phyloP scores from a whole-genome alignment of 1,284 basidiomycete species.

The Mycena citricolor region DNA sequence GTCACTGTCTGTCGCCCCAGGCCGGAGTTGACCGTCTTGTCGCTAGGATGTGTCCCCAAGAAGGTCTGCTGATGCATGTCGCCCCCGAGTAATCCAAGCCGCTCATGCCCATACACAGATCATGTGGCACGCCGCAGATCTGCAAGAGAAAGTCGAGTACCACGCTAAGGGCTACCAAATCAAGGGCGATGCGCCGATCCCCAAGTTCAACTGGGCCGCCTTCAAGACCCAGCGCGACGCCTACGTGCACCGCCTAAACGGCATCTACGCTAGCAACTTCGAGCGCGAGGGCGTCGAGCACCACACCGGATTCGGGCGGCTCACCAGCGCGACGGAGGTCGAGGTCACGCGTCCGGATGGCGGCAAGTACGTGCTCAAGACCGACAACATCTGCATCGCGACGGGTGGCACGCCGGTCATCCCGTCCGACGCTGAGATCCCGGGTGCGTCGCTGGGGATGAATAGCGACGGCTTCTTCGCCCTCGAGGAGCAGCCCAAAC shows the following conservation, averaged over 20 bases:
- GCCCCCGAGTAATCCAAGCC: conserved; percentile 10
- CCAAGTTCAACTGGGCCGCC: conserved; percentile 84
- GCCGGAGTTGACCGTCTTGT: conserved; percentile 12
- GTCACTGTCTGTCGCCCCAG: conserved; percentile 7
- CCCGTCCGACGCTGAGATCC: conserved; percentile 80
- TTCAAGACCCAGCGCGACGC: conserved; percentile 96
- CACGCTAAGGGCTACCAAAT: conserved; percentile 85
- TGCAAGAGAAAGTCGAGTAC: conserved; percentile 81
- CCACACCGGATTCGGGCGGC: conserved; percentile 77
- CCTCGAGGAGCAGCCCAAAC: conserved; percentile 85
- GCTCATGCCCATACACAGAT: conserved; percentile 53
- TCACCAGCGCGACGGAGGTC: conserved; percentile 66
- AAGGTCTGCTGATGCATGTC: conserved; percentile 51
- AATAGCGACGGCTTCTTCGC: conserved; percentile 97
- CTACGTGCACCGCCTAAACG: conserved; percentile 90
- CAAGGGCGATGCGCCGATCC: conserved; percentile 41
- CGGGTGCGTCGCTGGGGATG: conserved; percentile 89
- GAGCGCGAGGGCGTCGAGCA: conserved; percentile 89
- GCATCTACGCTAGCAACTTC: conserved; percentile 90
- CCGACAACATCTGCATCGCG: conserved; percentile 81
- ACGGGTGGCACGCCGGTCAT: conserved; percentile 85
- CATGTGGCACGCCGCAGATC: conserved; percentile 99
- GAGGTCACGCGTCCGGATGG: conserved; percentile 69
- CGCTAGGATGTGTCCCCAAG: conserved; percentile 82
- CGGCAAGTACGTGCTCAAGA: conserved; percentile 64